Conservation (phyloP, 1,284 basidiomycete species). For the Anthracocystis setariae region DNA sequence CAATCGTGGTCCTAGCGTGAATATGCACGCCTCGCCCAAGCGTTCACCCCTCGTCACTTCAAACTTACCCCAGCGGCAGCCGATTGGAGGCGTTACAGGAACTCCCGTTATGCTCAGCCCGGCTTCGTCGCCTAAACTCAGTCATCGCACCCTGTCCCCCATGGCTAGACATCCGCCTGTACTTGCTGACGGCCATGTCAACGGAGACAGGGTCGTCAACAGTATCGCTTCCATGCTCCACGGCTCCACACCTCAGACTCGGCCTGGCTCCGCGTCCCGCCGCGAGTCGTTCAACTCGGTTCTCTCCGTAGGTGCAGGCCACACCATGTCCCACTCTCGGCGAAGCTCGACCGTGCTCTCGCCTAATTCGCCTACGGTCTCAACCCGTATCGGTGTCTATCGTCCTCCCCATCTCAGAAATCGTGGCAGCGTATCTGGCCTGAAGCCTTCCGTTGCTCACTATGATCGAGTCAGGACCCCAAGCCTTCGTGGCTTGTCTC, state of each 20-base stretch:
- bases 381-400: conserved; percentile 48
- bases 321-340: conserved; percentile 45
- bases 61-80: conserved; percentile 18
- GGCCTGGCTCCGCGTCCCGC: conserved; percentile 34
- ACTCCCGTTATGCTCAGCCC: conserved; percentile 30
- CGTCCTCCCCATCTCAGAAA: conserved; percentile 57
- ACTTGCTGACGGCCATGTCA: conserved; percentile 23
- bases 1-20: conserved; percentile 28
- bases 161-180: conserved; percentile 26
- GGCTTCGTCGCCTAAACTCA: conserved; percentile 38
- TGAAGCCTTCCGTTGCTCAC: conserved; percentile 53
- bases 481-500: conserved; percentile 50
- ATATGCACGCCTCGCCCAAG: conserved; percentile 38
- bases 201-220: conserved; percentile 32
- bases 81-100: not conserved
- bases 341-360: conserved; percentile 44
- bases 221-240: conserved; percentile 45
- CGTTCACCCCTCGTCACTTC: conserved; percentile 37
- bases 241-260: conserved; percentile 8
- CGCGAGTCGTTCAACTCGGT: conserved; percentile 46
- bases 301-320: conserved; percentile 26
- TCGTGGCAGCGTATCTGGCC: conserved; percentile 40
- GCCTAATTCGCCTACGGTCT: conserved; percentile 31
- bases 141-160: conserved; percentile 38
- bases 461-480: conserved; percentile 60